Evolutionary conservation across 805 yeast genomes (phyloP).

Genomic region (Ogataea nitratoaversa): DNA sequence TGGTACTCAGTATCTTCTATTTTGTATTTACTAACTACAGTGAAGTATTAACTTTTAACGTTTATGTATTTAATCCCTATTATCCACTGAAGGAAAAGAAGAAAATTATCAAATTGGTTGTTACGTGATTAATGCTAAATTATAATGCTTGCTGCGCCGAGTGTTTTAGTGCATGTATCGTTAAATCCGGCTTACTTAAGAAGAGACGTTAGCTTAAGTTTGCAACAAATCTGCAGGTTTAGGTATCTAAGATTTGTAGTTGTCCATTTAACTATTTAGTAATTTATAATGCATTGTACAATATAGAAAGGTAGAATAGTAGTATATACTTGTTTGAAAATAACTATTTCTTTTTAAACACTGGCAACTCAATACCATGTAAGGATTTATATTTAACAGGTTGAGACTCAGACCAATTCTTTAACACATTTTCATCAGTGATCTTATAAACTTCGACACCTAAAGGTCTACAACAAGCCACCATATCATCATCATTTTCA

Average conservation of each 20-base stretch:
- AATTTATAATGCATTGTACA: not conserved
- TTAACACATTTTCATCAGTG: slow-evolving; percentile 41
- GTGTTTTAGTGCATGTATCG: too few species aligned
- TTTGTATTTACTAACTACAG: not conserved
- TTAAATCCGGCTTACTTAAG: too few species aligned
- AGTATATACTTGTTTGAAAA: too few species aligned
- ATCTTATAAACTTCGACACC: slow-evolving; percentile 57
- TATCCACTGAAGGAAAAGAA: too few species aligned
- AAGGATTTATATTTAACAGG: slow-evolving; percentile 49
- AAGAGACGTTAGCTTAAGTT: too few species aligned
- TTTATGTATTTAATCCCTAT: too few species aligned
- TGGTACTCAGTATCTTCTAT: too few species aligned
- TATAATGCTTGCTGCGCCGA: too few species aligned
- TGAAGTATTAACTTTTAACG: too few species aligned
- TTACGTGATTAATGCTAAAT: too few species aligned
- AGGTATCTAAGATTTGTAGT: not conserved
- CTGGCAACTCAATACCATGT: slow-evolving; percentile 43
- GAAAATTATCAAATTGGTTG: too few species aligned
- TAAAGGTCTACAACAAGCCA: slow-evolving; percentile 58
- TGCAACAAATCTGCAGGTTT: too few species aligned
- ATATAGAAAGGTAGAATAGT: not conserved
- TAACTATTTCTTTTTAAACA: slow-evolving; percentile 8
- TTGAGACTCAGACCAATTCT: slow-evolving; percentile 50
- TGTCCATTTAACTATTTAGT: not conserved
- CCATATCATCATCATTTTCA: slow-evolving; percentile 53